A percentile compares a stretch with the other conserved stretches of the same genome.
These are phyloP conservation scores for Allium fistulosum DNA, from an alignment of 106 monocot species.

Conservation along the genomic window DNA sequence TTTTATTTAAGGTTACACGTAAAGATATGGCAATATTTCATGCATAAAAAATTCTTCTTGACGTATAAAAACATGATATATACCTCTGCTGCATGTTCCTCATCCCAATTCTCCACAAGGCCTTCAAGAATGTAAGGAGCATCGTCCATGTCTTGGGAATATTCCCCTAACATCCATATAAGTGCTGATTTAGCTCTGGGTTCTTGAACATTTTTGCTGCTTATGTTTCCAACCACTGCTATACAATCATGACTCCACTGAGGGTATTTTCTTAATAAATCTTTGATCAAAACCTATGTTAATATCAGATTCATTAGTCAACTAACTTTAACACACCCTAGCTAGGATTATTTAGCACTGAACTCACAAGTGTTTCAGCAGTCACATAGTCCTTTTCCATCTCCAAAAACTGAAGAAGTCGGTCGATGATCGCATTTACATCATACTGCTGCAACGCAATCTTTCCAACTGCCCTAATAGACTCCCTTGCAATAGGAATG, in stretches of 20 bases:
- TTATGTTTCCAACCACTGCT: conserved; percentile 99
- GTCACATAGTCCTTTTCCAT: conserved; percentile 99
- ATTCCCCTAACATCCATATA: conserved; percentile 99
- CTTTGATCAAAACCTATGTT: conserved; percentile 86
- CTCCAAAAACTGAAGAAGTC: conserved; percentile 97
- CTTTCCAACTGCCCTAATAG: conserved; percentile 96
- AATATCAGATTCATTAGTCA: too few species aligned
- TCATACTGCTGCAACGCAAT: conserved; percentile 98
- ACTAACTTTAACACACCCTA: too few species aligned
- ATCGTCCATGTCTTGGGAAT: conserved; percentile 94
- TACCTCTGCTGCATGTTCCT: conserved; percentile 87
- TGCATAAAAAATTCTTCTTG: neutral
- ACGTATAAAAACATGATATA: too few species aligned
- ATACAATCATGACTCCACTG: conserved; percentile 99
- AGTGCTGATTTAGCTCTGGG: conserved; percentile 94
- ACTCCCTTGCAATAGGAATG: conserved; percentile 88
- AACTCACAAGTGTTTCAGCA: conserved; percentile 82
- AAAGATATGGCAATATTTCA: neutral
- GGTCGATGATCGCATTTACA: conserved; percentile 98
- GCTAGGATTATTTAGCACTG: neutral
- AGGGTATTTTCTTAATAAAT: conserved; percentile 94
- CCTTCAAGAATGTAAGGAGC: conserved; percentile 91
- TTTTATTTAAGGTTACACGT: too few species aligned
- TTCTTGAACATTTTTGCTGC: conserved; percentile 95
- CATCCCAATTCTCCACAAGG: conserved; percentile 95